These are phyloP conservation scores for Talaromyces sp. DNA, from an alignment of 2,329 filamentous ascomycete genomes.

Conservation along the genomic window DNA sequence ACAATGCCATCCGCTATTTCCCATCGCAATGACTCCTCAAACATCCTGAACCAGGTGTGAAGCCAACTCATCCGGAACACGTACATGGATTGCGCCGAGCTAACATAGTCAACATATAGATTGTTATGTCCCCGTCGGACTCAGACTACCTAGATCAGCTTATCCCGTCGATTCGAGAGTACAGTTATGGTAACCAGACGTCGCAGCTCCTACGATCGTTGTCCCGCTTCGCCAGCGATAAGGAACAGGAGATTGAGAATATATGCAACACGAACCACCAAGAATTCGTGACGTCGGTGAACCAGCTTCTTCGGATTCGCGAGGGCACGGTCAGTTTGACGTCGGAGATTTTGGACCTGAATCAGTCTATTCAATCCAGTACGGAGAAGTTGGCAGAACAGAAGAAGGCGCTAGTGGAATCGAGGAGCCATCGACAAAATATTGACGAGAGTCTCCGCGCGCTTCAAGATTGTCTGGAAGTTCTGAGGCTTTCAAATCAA, in stretches of 20 bases:
- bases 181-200: slow-evolving; percentile 69
- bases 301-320: slow-evolving; percentile 85
- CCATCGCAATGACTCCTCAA: slow-evolving; percentile 35
- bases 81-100: slow-evolving; percentile 3
- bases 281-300: slow-evolving; percentile 90
- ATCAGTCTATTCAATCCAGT: slow-evolving; percentile 90
- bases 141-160: slow-evolving; percentile 93
- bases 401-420: slow-evolving; percentile 91
- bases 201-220: slow-evolving; percentile 72
- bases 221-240: slow-evolving; percentile 75
- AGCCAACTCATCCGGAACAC: slow-evolving; percentile 13
- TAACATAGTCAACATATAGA: slow-evolving; percentile 51
- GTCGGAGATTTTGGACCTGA: slow-evolving; percentile 84
- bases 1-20: slow-evolving; percentile 35
- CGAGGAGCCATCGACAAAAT: slow-evolving; percentile 85
- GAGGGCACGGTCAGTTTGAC: slow-evolving; percentile 87
- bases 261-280: slow-evolving; percentile 96
- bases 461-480: slow-evolving; percentile 84
- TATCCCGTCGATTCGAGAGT: slow-evolving; percentile 91
- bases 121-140: slow-evolving; percentile 87
- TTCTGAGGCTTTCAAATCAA: slow-evolving; percentile 87
- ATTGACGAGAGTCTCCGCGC: slow-evolving; percentile 89
- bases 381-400: slow-evolving; percentile 92
- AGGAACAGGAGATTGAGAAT: slow-evolving; percentile 85
- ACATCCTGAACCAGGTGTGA: slow-evolving; percentile 42